These are phyloP conservation scores for Barnettozyma sucrosica DNA, from an alignment of 805 yeast species.

Conservation along the genomic window DNA sequence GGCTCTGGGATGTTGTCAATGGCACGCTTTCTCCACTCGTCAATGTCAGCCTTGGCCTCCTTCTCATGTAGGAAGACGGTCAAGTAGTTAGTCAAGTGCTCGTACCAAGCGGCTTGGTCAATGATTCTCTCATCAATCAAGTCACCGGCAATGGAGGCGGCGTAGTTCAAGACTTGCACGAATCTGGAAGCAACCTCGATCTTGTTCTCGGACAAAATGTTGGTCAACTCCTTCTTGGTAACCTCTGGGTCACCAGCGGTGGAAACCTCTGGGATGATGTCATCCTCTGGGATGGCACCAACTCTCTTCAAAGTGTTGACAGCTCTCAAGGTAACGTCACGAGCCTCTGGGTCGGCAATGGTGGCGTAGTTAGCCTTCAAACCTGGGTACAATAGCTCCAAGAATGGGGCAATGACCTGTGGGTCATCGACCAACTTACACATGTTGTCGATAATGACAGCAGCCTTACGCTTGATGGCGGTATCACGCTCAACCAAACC, in stretches of 20 bases:
- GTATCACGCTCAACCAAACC: conserved; percentile 99
- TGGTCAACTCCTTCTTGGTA: conserved; percentile 75
- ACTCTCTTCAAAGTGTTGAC: conserved; percentile 97
- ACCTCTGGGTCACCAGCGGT: conserved; percentile 96
- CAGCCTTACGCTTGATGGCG: conserved; percentile 98
- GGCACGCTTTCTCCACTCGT: conserved; percentile 92
- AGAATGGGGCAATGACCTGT: conserved; percentile 99
- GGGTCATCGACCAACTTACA: conserved; percentile 99
- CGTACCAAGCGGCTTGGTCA: conserved; percentile 88
- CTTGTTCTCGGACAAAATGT: conserved; percentile 62
- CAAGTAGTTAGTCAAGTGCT: conserved; percentile 86
- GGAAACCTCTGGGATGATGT: conserved; percentile 91
- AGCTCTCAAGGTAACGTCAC: conserved; percentile 97
- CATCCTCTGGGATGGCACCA: conserved; percentile 91
- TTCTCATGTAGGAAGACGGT: conserved; percentile 93
- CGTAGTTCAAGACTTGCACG: conserved; percentile 68
- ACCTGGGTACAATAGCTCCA: conserved; percentile 92
- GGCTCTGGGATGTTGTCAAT: conserved; percentile 97
- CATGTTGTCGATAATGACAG: conserved; percentile 99
- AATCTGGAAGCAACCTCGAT: conserved; percentile 66
- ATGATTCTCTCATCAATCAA: conserved; percentile 96
- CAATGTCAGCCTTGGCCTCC: conserved; percentile 84
- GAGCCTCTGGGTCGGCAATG: conserved; percentile 99
- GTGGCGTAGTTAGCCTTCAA: conserved; percentile 88
- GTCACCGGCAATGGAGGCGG: conserved; percentile 97